Conservation (phyloP, 345 rosid species). For the Eucalyptus rudis region DNA sequence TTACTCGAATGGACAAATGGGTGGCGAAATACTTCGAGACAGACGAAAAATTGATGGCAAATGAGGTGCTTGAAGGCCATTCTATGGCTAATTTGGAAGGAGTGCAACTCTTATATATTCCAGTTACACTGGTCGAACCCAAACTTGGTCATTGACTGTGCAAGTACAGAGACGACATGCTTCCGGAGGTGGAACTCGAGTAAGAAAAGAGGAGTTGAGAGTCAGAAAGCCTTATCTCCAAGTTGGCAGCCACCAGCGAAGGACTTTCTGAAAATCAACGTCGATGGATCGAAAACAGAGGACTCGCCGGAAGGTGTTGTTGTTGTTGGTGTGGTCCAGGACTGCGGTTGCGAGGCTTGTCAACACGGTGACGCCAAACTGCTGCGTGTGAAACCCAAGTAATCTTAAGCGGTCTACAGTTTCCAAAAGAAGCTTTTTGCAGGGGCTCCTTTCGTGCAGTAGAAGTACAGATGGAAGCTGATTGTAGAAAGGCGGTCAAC, state of each 20-base stretch:
- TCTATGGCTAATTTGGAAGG: background rate
- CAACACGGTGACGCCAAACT: background rate
- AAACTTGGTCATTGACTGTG: background rate
- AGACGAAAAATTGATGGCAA: background rate
- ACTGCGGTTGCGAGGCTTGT: background rate
- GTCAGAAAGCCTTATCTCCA: background rate
- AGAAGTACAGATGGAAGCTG: background rate
- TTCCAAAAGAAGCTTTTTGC: background rate
- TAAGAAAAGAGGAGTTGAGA: background rate
- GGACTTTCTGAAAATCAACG: background rate
- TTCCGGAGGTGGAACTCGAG: fast-evolving
- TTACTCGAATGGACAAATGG: background rate
- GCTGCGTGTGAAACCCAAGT: background rate
- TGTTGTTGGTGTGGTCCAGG: background rate
- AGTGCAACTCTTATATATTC: background rate
- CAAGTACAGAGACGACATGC: background rate
- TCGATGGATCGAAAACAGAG: too few relatives aligned
- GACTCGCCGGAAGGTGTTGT: background rate
- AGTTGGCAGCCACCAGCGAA: background rate
- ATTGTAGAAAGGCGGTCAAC: background rate
- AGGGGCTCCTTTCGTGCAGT: background rate
- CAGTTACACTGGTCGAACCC: background rate
- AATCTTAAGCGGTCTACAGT: background rate
- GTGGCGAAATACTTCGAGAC: background rate
- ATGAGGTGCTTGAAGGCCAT: background rate